Conservation (phyloP, 345 rosid species). For the Pseudoturritis turrita region DNA sequence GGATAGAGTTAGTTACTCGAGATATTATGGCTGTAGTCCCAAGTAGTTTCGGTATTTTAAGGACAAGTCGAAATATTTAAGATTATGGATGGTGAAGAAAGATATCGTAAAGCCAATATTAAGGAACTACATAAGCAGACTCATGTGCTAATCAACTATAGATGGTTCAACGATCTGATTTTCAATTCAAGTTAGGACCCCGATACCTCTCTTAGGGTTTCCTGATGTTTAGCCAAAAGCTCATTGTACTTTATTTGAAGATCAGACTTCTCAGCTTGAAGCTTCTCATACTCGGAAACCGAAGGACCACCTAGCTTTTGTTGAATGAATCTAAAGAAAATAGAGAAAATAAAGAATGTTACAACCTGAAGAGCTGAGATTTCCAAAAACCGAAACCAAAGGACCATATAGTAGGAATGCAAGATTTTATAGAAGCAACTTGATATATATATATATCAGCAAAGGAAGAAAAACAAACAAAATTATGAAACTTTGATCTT, state of each 20-base stretch:
- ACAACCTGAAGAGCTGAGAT: neutral
- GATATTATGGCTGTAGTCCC: too few relatives aligned
- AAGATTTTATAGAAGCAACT: neutral
- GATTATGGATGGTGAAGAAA: neutral
- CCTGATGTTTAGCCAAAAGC: constrained; percentile 63
- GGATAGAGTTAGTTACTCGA: too few relatives aligned
- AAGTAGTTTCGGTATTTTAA: neutral
- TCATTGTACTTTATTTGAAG: constrained; percentile 64
- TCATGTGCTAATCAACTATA: neutral
- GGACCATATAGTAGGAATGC: neutral
- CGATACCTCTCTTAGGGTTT: constrained; percentile 62
- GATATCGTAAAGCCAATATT: neutral
- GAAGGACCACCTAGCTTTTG: constrained; percentile 82
- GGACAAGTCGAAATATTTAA: neutral
- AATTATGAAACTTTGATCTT: neutral
- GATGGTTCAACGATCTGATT: neutral
- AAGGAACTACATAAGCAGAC: neutral
- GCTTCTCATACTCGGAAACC: constrained; percentile 68
- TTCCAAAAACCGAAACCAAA: neutral
- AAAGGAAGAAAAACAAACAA: neutral
- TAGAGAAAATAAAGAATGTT: neutral
- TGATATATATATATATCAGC: neutral
- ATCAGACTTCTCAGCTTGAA: constrained; percentile 74
- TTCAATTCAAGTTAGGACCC: neutral
- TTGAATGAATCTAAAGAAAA: constrained; percentile 63